phyloP scores from a whole-genome alignment of 2,329 filamentous ascomycete species.

The Cladosporium austrohemisphaericum region DNA sequence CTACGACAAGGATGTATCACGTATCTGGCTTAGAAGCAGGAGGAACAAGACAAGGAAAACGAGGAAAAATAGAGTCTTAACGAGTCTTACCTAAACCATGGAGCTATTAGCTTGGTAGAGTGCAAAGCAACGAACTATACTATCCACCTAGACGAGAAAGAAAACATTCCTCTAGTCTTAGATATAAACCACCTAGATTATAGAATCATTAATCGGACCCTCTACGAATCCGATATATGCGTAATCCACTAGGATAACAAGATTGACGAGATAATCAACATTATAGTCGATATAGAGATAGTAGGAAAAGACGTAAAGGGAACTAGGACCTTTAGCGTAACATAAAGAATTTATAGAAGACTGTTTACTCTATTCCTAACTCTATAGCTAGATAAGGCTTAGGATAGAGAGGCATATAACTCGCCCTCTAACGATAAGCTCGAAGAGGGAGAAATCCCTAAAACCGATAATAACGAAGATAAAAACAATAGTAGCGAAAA shows the following conservation, averaged over 20 bases:
- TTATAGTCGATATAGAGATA: not conserved
- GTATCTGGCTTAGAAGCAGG: no score
- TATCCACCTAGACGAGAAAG: not conserved
- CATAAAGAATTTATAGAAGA: not conserved
- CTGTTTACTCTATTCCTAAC: no score
- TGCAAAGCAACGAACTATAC: not conserved
- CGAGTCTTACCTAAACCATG: not conserved
- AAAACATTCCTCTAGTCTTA: not conserved
- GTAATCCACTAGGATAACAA: slow-evolving; percentile 4
- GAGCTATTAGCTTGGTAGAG: no score
- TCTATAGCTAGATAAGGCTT: not conserved
- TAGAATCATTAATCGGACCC: slow-evolving; percentile 1
- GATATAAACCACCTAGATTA: not conserved
- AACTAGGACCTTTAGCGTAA: slow-evolving; percentile 3
- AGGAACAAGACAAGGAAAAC: not conserved
- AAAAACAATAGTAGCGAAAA: not conserved
- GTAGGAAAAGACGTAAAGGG: not conserved
- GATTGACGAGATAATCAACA: not conserved
- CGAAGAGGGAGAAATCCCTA: slow-evolving; percentile 12
- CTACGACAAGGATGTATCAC: not conserved
- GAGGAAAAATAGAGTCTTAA: not conserved
- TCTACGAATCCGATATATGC: not conserved
- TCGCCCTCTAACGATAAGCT: not conserved
- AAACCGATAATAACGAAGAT: not conserved
- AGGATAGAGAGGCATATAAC: not conserved